phyloP scores from a whole-genome alignment of 352 stramenopile species.

The Phytopythium aichiense region DNA sequence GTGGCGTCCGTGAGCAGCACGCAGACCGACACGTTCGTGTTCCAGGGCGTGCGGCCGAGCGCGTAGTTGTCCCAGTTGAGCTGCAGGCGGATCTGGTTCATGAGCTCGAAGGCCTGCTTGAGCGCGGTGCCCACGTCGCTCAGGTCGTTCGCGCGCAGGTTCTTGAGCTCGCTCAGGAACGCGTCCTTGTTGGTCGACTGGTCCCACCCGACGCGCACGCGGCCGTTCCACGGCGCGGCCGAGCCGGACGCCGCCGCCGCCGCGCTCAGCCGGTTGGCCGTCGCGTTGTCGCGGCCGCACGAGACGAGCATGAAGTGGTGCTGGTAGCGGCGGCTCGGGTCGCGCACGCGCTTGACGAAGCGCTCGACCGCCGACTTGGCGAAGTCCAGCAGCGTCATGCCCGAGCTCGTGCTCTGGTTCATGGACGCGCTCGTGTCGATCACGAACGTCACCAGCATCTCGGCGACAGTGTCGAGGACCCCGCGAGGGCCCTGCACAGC shows the following conservation, averaged over 20 bases:
- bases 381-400: slow-evolving; percentile 88
- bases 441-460: slow-evolving; percentile 88
- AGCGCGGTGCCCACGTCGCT: slow-evolving; percentile 73
- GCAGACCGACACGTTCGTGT: slow-evolving; percentile 81
- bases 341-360: slow-evolving; percentile 84
- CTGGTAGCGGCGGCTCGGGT: slow-evolving; percentile 78
- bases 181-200: slow-evolving; percentile 83
- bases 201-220: slow-evolving; percentile 83
- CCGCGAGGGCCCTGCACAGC: no score
- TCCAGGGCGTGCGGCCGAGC: slow-evolving; percentile 72
- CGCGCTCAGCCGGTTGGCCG: slow-evolving; percentile 14
- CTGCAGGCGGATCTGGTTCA: slow-evolving; percentile 87
- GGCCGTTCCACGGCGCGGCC: slow-evolving; percentile 39
- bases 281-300: slow-evolving; percentile 44
- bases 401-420: slow-evolving; percentile 85
- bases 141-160: slow-evolving; percentile 70
- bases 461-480: neutral
- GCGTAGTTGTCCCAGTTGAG: slow-evolving; percentile 89
- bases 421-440: slow-evolving; percentile 89
- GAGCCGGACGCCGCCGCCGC: slow-evolving; percentile 4
- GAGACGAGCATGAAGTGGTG: slow-evolving; percentile 89
- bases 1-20: slow-evolving; percentile 83
- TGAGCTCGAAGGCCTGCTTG: slow-evolving; percentile 81
- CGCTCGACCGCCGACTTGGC: slow-evolving; percentile 86
- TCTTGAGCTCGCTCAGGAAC: slow-evolving; percentile 82